phyloP scores from a whole-genome alignment of 345 rosid species.

The Ailanthus altissimus region DNA sequence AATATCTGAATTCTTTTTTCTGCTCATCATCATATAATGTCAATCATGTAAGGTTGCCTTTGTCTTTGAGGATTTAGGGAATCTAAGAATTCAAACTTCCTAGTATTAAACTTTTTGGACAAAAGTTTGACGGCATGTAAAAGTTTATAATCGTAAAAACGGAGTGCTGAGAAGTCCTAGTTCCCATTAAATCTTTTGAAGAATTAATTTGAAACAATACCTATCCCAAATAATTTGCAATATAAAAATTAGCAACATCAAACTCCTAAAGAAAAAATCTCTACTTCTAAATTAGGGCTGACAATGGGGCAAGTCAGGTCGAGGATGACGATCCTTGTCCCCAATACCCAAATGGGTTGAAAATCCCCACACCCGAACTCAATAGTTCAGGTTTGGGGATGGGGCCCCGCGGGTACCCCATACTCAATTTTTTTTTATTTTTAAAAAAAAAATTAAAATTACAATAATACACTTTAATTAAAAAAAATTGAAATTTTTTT shows the following conservation, averaged over 20 bases:
- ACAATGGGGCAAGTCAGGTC: no score
- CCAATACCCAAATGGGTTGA: no score
- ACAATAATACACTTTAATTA: no score
- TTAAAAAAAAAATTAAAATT: no score
- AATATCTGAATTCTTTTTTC: neutral
- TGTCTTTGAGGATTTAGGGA: neutral
- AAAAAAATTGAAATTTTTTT: no score
- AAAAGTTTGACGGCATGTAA: neutral
- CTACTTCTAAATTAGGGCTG: neutral
- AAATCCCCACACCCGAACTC: no score
- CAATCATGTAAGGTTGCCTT: constrained; percentile 8
- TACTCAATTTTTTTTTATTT: no score
- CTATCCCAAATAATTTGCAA: neutral
- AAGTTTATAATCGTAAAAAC: neutral
- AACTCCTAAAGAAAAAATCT: neutral
- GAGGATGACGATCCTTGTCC: no score
- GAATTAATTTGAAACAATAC: neutral
- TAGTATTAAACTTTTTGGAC: neutral
- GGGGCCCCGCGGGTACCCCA: no score
- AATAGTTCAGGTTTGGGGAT: no score
- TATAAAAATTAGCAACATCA: neutral
- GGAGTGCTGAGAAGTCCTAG: neutral
- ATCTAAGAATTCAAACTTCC: constrained; percentile 1
- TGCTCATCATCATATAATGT: neutral
- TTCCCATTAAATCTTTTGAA: neutral